Percentiles rank a stretch among this genome's conserved stretches.
Evolutionary conservation across 495 filamentous ascomycete species (phyloP).

Genomic region (Penicillium nucicola): DNA sequence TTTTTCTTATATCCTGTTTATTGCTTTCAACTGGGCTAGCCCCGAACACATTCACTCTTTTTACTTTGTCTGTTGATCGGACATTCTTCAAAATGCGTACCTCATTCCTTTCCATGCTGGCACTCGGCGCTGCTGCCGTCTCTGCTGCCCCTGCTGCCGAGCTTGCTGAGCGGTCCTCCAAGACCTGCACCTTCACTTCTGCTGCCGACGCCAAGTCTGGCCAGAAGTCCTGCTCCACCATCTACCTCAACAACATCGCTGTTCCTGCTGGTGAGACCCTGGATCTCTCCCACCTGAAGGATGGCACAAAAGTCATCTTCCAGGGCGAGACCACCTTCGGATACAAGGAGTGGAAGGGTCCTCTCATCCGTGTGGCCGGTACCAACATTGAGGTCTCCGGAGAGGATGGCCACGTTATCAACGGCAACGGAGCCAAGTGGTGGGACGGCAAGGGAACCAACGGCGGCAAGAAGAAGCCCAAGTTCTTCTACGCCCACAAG

Average conservation of each 20-base stretch:
- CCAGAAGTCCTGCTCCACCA: conserved; percentile 48
- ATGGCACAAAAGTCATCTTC: conserved; percentile 49
- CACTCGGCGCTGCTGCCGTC: conserved; percentile 19
- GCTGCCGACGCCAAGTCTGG: conserved; percentile 40
- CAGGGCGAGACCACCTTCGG: conserved; percentile 50
- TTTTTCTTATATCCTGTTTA: not conserved
- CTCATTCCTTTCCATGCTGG: conserved; percentile 16
- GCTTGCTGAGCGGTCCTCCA: conserved; percentile 25
- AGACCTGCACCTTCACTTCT: conserved; percentile 48
- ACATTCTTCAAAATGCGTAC: conserved; percentile 19
- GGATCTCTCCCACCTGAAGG: conserved; percentile 44
- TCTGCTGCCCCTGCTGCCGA: conserved; percentile 25
- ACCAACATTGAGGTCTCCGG: conserved; percentile 42
- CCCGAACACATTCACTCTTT: not conserved
- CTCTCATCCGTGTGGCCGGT: conserved; percentile 46
- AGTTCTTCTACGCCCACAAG: conserved; percentile 54
- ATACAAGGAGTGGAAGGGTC: conserved; percentile 53
- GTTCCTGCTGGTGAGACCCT: conserved; percentile 54
- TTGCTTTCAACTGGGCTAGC: not conserved
- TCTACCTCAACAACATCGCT: conserved; percentile 44
- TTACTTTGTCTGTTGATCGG: conserved; percentile 17
- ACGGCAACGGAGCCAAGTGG: conserved; percentile 46
- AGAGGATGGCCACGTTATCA: conserved; percentile 35
- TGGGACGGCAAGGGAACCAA: conserved; percentile 54
- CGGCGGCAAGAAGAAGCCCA: conserved; percentile 56